Evolutionary conservation across 352 stramenopile species (phyloP), one percentile per base, ranked within the genome.

Genomic region (Phytophthora sansomeana): DNA sequence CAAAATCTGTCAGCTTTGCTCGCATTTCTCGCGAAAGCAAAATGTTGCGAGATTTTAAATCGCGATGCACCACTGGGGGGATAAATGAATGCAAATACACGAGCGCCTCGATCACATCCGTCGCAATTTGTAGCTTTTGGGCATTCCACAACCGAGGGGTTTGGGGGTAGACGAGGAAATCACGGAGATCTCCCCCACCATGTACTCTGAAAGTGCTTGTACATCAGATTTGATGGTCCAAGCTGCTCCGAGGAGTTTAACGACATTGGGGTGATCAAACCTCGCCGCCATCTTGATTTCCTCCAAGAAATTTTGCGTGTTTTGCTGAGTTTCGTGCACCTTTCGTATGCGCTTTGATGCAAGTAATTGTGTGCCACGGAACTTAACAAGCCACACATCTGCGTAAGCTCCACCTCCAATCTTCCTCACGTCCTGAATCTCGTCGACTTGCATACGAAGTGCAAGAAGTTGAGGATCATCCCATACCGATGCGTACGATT

Each of bases 141-240:
- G 47, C 6, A 0, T 62, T 74, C 79, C 78, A 90, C 8, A 60
- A 28, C 5, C 36, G 57, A 24, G 65, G 49, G 4, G 62, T 64
- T 13, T 54, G 35, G 0, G 49, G 49, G 2, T 66, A 58, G 14
- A 69, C 43, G 19, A 90, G 53, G 19, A 72, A 78, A 1, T 62
- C 63, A 4, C 72, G 53, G n/a, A 90, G 26, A 43, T 90, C 79
- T 39, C 80, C 75, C 74, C 69, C 8, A 80, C 75, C 79, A 88
- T 83, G 57, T 81, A 87, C 67, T 90, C 79, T 14, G 80, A 83
- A 2, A 90, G 38, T 5, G 75, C 80, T 38, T 85, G 74, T 0
- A 90, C 26, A 32, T 87, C 77, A 13, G 68, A 66, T 29, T 74
- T 54, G 32, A 67, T 63, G 3, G 64, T 82, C 80, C 80, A 89